A percentile compares a stretch with the other conserved stretches of the same genome.
Conservation (phyloP, 202 grass and related monocot genomes). For the Musa balbisiana region DNA sequence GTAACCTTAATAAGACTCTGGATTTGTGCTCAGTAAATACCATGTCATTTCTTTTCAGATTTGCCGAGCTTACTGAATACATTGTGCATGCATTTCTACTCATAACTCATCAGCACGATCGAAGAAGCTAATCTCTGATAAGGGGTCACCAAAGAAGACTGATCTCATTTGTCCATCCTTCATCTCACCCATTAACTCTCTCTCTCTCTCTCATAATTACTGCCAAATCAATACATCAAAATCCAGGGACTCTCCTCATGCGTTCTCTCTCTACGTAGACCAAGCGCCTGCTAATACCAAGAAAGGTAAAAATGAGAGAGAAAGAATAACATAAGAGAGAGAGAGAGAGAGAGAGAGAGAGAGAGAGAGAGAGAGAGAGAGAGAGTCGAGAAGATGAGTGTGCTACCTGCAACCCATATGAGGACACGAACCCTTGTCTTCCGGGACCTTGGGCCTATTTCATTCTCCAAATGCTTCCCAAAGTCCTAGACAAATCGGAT, state of each 20-base stretch:
- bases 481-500: slow-evolving; percentile 29
- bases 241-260: background rate
- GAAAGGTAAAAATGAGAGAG: background rate
- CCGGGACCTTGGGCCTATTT: slow-evolving; percentile 43
- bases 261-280: slow-evolving; percentile 3
- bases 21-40: too few relatives aligned
- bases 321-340: background rate
- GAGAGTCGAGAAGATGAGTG: slow-evolving; percentile 9
- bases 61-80: too few relatives aligned
- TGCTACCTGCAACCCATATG: slow-evolving; percentile 58
- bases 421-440: slow-evolving; percentile 80
- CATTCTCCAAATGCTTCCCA: slow-evolving; percentile 31
- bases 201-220: background rate
- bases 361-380: slow-evolving; percentile 17
- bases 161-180: too few relatives aligned
- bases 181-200: background rate
- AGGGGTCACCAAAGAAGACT: too few relatives aligned
- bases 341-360: background rate
- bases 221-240: background rate
- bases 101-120: too few relatives aligned
- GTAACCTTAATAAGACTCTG: too few relatives aligned
- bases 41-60: too few relatives aligned
- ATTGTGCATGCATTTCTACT: too few relatives aligned
- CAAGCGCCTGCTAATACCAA: background rate
- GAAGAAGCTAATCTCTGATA: too few relatives aligned